These are phyloP conservation scores for Physcia stellaris DNA, from an alignment of 495 filamentous ascomycete species.

Conservation along the genomic window DNA sequence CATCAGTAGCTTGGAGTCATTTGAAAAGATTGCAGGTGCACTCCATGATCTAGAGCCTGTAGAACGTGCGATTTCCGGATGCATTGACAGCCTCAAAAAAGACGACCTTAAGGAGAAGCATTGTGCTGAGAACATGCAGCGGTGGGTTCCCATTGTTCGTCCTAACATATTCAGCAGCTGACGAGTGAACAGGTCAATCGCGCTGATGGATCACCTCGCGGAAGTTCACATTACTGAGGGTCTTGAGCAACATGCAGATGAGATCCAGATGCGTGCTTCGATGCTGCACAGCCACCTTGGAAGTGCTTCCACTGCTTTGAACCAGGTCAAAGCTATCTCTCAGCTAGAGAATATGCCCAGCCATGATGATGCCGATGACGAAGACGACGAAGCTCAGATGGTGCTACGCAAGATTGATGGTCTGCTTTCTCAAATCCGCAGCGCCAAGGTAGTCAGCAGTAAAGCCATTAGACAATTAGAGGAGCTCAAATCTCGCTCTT, in stretches of 20 bases:
- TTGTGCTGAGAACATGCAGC: constrained; percentile 64
- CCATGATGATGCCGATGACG: constrained; percentile 34
- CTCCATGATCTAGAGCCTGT: constrained; percentile 87
- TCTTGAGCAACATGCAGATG: constrained; percentile 65
- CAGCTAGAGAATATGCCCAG: constrained; percentile 44
- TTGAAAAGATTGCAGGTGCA: constrained; percentile 58
- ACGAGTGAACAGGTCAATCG: constrained; percentile 58
- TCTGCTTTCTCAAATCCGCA: constrained; percentile 61
- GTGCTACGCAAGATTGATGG: constrained; percentile 58
- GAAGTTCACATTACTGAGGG: constrained; percentile 63
- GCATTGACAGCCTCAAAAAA: constrained; percentile 69
- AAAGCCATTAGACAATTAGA: constrained; percentile 69
- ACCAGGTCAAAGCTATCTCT: constrained; percentile 47
- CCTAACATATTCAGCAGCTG: neutral
- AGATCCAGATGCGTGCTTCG: constrained; percentile 54
- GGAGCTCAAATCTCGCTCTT: constrained; percentile 61
- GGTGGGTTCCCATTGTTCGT: constrained; percentile 22
- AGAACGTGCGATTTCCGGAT: constrained; percentile 75
- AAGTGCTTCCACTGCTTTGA: constrained; percentile 53
- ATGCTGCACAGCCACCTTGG: constrained; percentile 82
- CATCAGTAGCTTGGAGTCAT: constrained; percentile 62
- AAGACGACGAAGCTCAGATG: constrained; percentile 41
- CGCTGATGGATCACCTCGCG: constrained; percentile 71
- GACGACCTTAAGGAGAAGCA: constrained; percentile 81
- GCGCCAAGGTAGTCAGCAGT: constrained; percentile 67